Evolutionary conservation across 257 asterid species (phyloP).

Genomic region (Ilex aquifolium): DNA sequence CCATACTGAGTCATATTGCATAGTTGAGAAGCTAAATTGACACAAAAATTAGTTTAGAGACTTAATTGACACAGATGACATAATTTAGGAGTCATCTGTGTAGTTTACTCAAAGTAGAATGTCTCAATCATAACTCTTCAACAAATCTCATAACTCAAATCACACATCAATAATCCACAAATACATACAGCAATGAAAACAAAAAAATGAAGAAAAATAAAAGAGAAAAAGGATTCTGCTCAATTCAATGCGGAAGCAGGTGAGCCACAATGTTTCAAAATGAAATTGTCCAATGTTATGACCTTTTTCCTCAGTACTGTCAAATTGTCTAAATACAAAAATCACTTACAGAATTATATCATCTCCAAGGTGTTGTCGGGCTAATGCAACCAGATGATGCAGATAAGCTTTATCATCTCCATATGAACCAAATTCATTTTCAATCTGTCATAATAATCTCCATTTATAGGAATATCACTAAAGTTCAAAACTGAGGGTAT

Average conservation of each 20-base stretch:
- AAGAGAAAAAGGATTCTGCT: background rate
- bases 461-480: slow-evolving; percentile 10
- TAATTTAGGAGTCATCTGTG: background rate
- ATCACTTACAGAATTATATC: slow-evolving; percentile 65
- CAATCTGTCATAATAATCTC: slow-evolving; percentile 55
- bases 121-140: background rate
- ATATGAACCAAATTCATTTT: slow-evolving; percentile 94
- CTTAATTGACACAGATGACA: too few species aligned
- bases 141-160: background rate
- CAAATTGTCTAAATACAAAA: background rate
- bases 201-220: too few species aligned
- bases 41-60: too few species aligned
- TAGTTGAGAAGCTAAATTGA: too few species aligned
- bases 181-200: too few species aligned
- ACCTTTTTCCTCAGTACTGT: background rate
- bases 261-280: background rate
- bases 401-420: slow-evolving; percentile 88
- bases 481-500: slow-evolving; percentile 8
- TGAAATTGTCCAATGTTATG: background rate
- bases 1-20: too few species aligned
- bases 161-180: background rate
- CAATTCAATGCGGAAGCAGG: background rate
- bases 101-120: background rate
- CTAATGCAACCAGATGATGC: slow-evolving; percentile 72
- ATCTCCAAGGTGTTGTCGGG: slow-evolving; percentile 71